These are phyloP conservation scores for Leccinum uliginosum DNA, from an alignment of 768 basidiomycete genomes.

Conservation along the genomic window DNA sequence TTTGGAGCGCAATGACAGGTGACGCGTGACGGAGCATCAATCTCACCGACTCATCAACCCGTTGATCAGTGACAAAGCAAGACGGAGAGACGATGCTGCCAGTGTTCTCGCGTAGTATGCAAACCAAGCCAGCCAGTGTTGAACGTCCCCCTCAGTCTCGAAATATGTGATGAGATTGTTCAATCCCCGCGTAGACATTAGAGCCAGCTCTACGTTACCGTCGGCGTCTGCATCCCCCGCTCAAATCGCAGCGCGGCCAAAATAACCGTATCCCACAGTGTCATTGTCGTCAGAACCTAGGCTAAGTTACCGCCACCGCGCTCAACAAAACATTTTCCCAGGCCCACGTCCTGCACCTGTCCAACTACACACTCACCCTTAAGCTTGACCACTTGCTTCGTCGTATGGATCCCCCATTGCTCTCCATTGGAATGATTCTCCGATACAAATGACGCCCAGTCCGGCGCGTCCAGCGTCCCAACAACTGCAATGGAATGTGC, in stretches of 20 bases:
- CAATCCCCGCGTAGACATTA: too few relatives aligned
- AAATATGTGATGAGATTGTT: too few relatives aligned
- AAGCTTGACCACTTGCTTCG: constrained; percentile 46
- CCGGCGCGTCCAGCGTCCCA: constrained; percentile 64
- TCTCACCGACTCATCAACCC: constrained; percentile 33
- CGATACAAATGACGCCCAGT: constrained; percentile 74
- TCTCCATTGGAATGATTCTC: constrained; percentile 63
- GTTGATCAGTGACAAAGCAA: too few relatives aligned
- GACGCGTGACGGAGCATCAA: constrained; percentile 31
- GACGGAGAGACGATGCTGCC: too few relatives aligned
- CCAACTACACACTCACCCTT: constrained; percentile 38
- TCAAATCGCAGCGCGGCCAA: constrained; percentile 65
- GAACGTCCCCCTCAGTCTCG: too few relatives aligned
- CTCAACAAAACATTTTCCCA: constrained; percentile 41
- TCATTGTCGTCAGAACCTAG: constrained; percentile 16
- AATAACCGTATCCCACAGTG: constrained; percentile 52
- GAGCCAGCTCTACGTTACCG: constrained; percentile 28
- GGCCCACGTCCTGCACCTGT: constrained; percentile 39
- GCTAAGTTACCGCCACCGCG: too few relatives aligned
- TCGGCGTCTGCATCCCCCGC: constrained; percentile 55
- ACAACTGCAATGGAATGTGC: constrained; percentile 41
- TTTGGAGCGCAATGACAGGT: constrained; percentile 22
- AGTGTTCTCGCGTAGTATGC: too few relatives aligned
- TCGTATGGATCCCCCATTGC: constrained; percentile 73
- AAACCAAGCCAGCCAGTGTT: too few relatives aligned